Percentiles rank a stretch among this genome's conserved stretches.
These are phyloP conservation scores for Trametes cingulata DNA, from an alignment of 768 basidiomycete genomes.

Conservation along the genomic window DNA sequence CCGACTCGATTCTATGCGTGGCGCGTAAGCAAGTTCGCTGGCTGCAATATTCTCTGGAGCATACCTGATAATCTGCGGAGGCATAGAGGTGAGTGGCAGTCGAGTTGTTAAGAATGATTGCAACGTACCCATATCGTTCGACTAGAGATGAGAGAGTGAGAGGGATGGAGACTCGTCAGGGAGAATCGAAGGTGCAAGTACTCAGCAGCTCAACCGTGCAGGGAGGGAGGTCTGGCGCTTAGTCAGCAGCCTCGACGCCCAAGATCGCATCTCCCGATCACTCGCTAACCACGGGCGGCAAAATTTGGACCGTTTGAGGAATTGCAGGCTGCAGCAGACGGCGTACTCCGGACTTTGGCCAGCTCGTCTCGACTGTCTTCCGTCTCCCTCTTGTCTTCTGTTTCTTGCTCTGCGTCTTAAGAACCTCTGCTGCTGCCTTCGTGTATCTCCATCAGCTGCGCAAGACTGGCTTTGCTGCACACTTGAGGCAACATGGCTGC, in stretches of 20 bases:
- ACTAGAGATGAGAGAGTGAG: not conserved
- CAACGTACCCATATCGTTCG: slow-evolving; percentile 15
- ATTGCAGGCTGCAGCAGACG: not conserved
- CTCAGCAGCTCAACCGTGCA: not conserved
- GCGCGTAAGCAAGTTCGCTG: slow-evolving; percentile 9
- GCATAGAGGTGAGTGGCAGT: not conserved
- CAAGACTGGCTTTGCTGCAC: not conserved
- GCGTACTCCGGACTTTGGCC: not conserved
- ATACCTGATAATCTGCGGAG: slow-evolving; percentile 68
- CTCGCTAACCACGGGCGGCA: slow-evolving; percentile 19
- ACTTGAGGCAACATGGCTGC: slow-evolving; percentile 37
- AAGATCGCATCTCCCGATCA: slow-evolving; percentile 18
- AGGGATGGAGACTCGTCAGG: slow-evolving; percentile 4
- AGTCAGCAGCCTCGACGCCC: slow-evolving; percentile 13
- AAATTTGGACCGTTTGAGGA: slow-evolving; percentile 18
- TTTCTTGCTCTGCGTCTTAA: not conserved
- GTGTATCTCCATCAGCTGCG: no score
- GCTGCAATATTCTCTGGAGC: slow-evolving; percentile 12
- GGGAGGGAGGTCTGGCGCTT: not conserved
- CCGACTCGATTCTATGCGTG: slow-evolving; percentile 84
- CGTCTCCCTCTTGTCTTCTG: not conserved
- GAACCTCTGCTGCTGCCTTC: no score
- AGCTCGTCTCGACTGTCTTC: not conserved
- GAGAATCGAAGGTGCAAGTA: not conserved
- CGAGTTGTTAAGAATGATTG: slow-evolving; percentile 7